phyloP scores from a whole-genome alignment of 2,329 filamentous ascomycete species.

The Cladosporium halotolerans region DNA sequence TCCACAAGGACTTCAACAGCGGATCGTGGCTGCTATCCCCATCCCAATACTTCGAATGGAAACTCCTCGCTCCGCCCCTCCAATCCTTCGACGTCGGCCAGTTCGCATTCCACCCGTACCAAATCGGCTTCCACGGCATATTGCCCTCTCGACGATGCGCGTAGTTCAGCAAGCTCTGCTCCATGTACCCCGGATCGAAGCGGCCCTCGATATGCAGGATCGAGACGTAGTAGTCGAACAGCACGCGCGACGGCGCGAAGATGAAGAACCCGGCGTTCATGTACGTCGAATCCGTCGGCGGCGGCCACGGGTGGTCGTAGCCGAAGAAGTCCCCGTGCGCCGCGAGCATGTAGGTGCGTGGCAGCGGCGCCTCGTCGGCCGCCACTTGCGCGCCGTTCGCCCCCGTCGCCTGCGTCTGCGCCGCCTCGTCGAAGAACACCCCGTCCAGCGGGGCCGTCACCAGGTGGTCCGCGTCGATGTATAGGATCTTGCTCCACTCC shows the following conservation, averaged over 20 bases:
- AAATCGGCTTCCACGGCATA: conserved; percentile 37
- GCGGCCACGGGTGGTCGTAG: conserved; percentile 29
- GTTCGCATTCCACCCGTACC: conserved; percentile 36
- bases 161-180: conserved; percentile 37
- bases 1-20: conserved; percentile 31
- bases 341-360: conserved; percentile 36
- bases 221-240: conserved; percentile 34
- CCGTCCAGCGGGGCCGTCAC: conserved; percentile 26
- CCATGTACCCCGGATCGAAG: conserved; percentile 30
- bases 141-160: conserved; percentile 33
- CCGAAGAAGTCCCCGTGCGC: conserved; percentile 28
- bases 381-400: conserved; percentile 18
- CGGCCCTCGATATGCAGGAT: conserved; percentile 28
- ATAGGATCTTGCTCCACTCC: conserved; percentile 31
- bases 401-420: conserved; percentile 26
- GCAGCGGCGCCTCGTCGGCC: conserved; percentile 32
- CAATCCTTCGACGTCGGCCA: conserved; percentile 35
- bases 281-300: conserved; percentile 23
- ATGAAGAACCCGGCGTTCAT: conserved; percentile 36
- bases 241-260: conserved; percentile 26
- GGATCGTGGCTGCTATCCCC: conserved; percentile 30
- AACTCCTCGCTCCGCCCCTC: conserved; percentile 30
- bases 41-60: conserved; percentile 39
- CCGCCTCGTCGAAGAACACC: conserved; percentile 34
- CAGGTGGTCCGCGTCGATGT: conserved; percentile 31